Base-by-base conservation (phyloP, 1,139 yeast species). In the Suhomyces terraborum region DNA sequence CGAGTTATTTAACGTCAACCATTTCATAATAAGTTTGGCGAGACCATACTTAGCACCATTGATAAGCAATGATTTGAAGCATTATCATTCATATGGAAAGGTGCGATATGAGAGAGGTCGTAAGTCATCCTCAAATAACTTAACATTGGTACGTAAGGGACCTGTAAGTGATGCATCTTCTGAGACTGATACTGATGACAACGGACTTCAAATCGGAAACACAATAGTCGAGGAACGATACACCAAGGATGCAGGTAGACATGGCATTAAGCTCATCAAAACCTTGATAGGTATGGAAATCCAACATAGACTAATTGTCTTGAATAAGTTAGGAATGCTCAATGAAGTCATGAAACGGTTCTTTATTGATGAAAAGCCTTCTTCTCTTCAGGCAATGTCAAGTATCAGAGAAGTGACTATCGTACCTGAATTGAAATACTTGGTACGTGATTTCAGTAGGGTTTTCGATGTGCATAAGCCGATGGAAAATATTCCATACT, bases 21-120 rank as follows among this genome's bases (percentile, higher is more conserved):
- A 89, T 61, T 91, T 88, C 56, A 75, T 93, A 19, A 88, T 89
- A 0, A 86, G 96, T 24, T 72, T 91, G 51, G 96, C 98, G 9
- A 76, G 97, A 46, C 97, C 98, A 0, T 91, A 93, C 56, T 69
- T 91, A 51, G 96, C 97, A 0, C 97, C 98, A 0, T 69, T 91
- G 38, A 76, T 93, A 36, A 81, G 86, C 27, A 85, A 88, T 49
- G 97, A 89, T 55, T 74, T 88, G 55, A 84, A 84, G 53, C 94
- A 87, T 56, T 59, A 63, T 45, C 69, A 65, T 42, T 51, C 66
- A 1, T 70, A 70, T 46, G 74, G 75, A 4, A 61, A 63, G 36
- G 58, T 67, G 2, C 56, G 56, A 34, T 63, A 64, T 43, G 45
- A 51, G 44, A 31, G 47, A 36, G 25, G 40, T 40, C 8, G 41